Evolutionary conservation across 768 basidiomycete genomes (phyloP), one percentile per base, ranked within the genome.

Genomic region (Gyrodon lividus): DNA sequence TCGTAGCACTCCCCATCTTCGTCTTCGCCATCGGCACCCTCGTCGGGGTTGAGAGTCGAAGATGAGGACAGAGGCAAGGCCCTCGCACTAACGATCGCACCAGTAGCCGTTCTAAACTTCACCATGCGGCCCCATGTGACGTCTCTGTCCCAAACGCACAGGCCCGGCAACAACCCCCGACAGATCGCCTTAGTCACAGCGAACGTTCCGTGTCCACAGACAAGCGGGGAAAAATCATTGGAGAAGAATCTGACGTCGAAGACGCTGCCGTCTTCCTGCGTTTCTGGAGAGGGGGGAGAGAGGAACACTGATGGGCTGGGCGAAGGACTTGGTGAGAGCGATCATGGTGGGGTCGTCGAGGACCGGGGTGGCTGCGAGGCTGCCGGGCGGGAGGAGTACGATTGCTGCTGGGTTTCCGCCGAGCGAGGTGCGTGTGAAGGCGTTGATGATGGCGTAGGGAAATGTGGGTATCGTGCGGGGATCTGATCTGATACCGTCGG

Each of bases 381-480:
- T 33, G 6, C 31, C 48, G 14, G 51, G 39, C 4, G 58, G 52
- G 22, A 57, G 38, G 41, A 77, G 69, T 44, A 75, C 61, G 35
- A 78, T 62, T 5, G 66, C 69, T 3, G 78, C 76, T 0, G 78
- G 77, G 55, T 79, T 80, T 2, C 79, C 77, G 13, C 67, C 64
- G 60, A 76, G 66, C 48, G 74, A 50, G 53, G 70, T 53, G 48
- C 63, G 59, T 52, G 81, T 56, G 64, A 79, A 72, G 51, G 81
- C 78, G 42, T 79, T 66, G 51, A 74, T 54, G 38, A 78, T 46
- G 40, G 65, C 61, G 64, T 74, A 74, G 34, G 57, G 54, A n/a
- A 35, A 46, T 12, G 47, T 52, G 8, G 51, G 30, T 47, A 52
- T 52, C 30, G 30, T 12, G 12, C 30, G 7, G 30, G 30, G 30